phyloP scores from a whole-genome alignment of 2,329 filamentous ascomycete species.

The Cercospora sp. region DNA sequence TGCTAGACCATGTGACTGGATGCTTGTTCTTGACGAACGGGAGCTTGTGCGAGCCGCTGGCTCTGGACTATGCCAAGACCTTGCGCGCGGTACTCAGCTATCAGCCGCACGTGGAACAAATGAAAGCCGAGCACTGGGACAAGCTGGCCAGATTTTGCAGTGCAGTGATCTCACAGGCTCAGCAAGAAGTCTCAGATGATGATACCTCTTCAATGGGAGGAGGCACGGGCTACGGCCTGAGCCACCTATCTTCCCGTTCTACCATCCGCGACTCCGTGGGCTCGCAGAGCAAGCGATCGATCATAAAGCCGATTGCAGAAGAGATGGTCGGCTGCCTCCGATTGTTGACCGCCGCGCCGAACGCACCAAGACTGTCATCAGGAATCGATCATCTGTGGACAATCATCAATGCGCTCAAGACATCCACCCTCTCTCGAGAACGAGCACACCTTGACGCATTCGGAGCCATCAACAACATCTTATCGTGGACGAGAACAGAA shows the following conservation, averaged over 20 bases:
- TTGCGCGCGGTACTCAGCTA: conserved; percentile 69
- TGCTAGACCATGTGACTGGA: conserved; percentile 80
- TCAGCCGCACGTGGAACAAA: conserved; percentile 69
- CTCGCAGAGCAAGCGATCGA: conserved; percentile 29
- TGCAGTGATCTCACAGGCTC: conserved; percentile 51
- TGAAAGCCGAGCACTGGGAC: conserved; percentile 62
- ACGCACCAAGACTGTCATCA: conserved; percentile 31
- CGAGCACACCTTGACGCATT: conserved; percentile 67
- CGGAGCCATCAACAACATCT: conserved; percentile 69
- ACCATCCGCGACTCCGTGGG: conserved; percentile 25
- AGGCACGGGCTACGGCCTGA: conserved; percentile 25
- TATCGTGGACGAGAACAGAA: conserved; percentile 67
- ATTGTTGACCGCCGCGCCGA: conserved; percentile 35
- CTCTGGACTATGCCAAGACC: conserved; percentile 75
- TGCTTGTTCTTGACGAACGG: conserved; percentile 58
- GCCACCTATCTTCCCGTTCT: conserved; percentile 32
- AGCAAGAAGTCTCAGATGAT: conserved; percentile 28
- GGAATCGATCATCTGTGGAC: conserved; percentile 23
- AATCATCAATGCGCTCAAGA: conserved; percentile 55
- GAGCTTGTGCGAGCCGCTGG: conserved; percentile 66
- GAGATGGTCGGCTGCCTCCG: conserved; percentile 36
- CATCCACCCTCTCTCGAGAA: conserved; percentile 21
- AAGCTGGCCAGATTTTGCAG: conserved; percentile 70
- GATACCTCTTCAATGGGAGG: conserved; percentile 13
- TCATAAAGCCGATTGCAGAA: conserved; percentile 31